Percentiles rank a stretch among this genome's conserved stretches.
Evolutionary conservation across 345 rosid species (phyloP).

Genomic region (Rhodamnia rubescens): DNA sequence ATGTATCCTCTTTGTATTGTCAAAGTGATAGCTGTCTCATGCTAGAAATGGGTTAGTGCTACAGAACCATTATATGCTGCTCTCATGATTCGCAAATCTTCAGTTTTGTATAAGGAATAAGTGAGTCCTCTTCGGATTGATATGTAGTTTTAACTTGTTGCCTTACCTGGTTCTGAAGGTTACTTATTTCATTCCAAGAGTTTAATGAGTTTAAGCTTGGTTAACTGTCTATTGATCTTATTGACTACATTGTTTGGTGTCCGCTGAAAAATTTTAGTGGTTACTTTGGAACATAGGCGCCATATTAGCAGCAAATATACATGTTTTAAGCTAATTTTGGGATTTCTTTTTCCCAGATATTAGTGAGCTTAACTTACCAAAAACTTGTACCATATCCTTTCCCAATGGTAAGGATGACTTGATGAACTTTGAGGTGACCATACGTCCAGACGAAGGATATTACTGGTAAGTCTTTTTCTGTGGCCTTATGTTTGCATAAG

Average conservation of each 20-base stretch:
- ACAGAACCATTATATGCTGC: background rate
- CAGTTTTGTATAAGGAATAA: background rate
- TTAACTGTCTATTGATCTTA: background rate
- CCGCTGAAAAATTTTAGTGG: background rate
- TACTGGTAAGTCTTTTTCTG: constrained; percentile 42
- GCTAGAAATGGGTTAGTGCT: background rate
- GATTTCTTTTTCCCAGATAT: constrained; percentile 29
- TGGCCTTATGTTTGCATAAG: background rate
- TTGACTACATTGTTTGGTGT: background rate
- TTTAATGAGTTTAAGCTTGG: background rate
- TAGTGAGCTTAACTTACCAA: constrained; percentile 72
- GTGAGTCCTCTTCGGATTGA: background rate
- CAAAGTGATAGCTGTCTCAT: background rate
- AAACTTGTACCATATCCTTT: constrained; percentile 50
- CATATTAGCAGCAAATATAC: background rate
- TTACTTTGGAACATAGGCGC: background rate
- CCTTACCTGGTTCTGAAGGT: background rate
- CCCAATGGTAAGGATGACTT: constrained; percentile 77
- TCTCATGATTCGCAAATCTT: background rate
- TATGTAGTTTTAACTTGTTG: background rate
- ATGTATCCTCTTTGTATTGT: background rate
- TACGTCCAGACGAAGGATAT: constrained; percentile 79
- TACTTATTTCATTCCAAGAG: background rate
- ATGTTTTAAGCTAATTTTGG: background rate
- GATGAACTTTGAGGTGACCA: constrained; percentile 75